Conservation (phyloP, 192 early-diverging fungal species). For the Coemansia sp. region DNA sequence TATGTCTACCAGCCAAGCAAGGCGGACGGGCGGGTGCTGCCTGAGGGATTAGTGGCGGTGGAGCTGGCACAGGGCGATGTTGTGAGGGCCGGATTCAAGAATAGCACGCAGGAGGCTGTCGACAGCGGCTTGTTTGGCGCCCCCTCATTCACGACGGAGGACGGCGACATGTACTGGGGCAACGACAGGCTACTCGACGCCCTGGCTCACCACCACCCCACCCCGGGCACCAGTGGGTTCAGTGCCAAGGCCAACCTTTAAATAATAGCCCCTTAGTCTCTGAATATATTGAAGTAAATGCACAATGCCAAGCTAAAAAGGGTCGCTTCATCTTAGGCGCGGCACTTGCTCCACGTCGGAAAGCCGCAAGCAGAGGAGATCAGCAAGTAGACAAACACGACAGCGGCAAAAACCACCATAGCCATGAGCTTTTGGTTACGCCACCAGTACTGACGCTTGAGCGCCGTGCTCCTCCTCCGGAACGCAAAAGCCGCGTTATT, state of each 20-base stretch:
- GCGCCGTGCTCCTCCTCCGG: slow-evolving; percentile 78
- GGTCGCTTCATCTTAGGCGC: slow-evolving; percentile 6
- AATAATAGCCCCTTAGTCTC: background rate
- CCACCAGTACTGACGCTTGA: slow-evolving; percentile 92
- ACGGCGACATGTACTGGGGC: slow-evolving; percentile 59
- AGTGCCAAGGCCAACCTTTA: slow-evolving; percentile 18
- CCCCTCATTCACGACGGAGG: slow-evolving; percentile 55
- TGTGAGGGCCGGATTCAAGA: slow-evolving; percentile 35
- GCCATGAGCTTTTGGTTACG: slow-evolving; percentile 86
- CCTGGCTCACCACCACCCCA: slow-evolving; percentile 19
- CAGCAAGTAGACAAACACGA: slow-evolving; percentile 76
- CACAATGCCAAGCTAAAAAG: background rate
- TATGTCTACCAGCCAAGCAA: slow-evolving; percentile 12
- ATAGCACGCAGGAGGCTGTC: slow-evolving; percentile 48
- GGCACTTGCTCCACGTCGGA: slow-evolving; percentile 61
- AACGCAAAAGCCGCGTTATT: slow-evolving; percentile 89
- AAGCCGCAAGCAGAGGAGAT: slow-evolving; percentile 78
- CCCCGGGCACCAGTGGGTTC: slow-evolving; percentile 25
- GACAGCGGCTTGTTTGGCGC: slow-evolving; percentile 53
- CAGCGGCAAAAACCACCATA: slow-evolving; percentile 56
- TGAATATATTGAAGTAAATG: no score
- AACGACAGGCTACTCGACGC: slow-evolving; percentile 56
- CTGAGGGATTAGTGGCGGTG: slow-evolving; percentile 21
- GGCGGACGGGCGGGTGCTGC: background rate
- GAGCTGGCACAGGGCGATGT: slow-evolving; percentile 16